phyloP scores from a whole-genome alignment of 148 eudicot species.

The Selenicereus undatus region DNA sequence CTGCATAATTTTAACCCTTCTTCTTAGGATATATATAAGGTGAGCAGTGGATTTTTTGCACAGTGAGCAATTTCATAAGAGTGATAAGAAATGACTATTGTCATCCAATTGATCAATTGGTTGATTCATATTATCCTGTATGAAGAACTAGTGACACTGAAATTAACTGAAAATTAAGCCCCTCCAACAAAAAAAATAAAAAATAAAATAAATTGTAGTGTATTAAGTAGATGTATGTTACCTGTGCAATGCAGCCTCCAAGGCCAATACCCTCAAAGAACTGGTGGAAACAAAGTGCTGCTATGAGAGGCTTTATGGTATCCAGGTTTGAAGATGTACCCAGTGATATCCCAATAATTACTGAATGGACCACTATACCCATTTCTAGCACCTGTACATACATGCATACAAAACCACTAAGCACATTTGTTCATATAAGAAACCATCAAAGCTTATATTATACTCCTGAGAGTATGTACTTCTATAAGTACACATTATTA shows the following conservation, averaged over 20 bases:
- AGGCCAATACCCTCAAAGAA: conserved; percentile 49
- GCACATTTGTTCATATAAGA: no score
- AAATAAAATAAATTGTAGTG: background rate
- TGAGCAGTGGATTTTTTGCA: no score
- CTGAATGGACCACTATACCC: conserved; percentile 44
- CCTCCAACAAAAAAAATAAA: no score
- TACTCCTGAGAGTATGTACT: no score
- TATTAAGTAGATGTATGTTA: background rate
- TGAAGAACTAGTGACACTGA: no score
- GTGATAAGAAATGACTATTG: no score
- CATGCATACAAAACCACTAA: background rate
- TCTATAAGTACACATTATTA: no score
- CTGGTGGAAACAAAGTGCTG: conserved; percentile 44
- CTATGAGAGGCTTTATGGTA: conserved; percentile 38
- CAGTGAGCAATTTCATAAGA: no score
- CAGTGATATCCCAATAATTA: conserved; percentile 40
- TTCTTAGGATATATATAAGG: background rate
- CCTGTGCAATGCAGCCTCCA: conserved; percentile 49
- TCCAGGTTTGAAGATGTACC: conserved; percentile 33
- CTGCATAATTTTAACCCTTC: conserved; percentile 21
- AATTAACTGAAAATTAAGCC: no score
- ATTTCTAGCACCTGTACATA: conserved; percentile 33
- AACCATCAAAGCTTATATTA: no score
- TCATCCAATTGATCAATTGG: background rate
- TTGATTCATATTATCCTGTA: no score